Evolutionary conservation across 164 flowering plant genomes (phyloP), one percentile per base, ranked within the genome.

Genomic region (Santalum album): DNA sequence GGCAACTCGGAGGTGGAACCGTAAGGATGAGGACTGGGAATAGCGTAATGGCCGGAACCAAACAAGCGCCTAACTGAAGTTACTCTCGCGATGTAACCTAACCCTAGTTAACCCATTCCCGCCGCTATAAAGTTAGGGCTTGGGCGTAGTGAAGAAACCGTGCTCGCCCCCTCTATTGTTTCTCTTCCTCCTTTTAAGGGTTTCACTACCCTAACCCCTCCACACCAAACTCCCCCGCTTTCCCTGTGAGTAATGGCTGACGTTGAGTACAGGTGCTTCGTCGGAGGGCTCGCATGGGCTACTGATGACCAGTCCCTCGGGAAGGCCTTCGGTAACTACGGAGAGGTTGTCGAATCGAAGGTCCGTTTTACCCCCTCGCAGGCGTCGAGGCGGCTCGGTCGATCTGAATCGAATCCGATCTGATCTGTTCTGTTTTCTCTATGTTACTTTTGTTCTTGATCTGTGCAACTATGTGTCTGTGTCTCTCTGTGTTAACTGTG

Each of bases 211-310:
- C n/a, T n/a, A n/a, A n/a, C n/a, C n/a, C n/a, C n/a, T n/a, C n/a
- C n/a, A n/a, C n/a, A n/a, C n/a, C n/a, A n/a, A n/a, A n/a, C n/a
- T n/a, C n/a, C n/a, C n/a, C n/a, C n/a, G n/a, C n/a, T n/a, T n/a
- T n/a, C 34, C 9, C 34, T 29, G 6, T 29, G 9, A 9, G n/a
- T n/a, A n/a, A 29, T 4, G 34, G 63, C 60, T 1, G 73, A 65
- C 12, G 55, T 49, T 23, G 73, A 69, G 32, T 65, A 32, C 51
- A 49, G 73, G 16, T 69, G 73, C 26, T 69, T 69, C 64, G 73
- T 69, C 25, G 73, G 73, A 9, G 73, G 73, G 12, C 69, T 69
- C 11, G 69, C 73, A 16, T 69, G 73, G 73, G 69, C 73, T 20
- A 69, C 70, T 23, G 59, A 57, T 46, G 73, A 69, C 25, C 58